phyloP scores from a whole-genome alignment of 2,329 filamentous ascomycete species.

The Cephalotrichum gorgonifer region DNA sequence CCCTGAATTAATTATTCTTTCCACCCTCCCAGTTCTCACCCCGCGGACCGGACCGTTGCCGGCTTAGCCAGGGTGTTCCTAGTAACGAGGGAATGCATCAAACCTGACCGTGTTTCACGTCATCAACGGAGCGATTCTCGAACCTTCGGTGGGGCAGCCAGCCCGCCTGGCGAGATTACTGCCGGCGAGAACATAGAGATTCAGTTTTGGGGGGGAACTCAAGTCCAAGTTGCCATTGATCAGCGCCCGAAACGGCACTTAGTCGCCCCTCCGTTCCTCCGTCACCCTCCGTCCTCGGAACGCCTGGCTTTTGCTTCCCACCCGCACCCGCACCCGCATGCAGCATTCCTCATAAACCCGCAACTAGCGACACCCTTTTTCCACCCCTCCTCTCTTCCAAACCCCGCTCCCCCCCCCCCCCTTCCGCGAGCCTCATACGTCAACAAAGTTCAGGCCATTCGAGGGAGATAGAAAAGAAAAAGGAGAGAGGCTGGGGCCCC shows the following conservation, averaged over 20 bases:
- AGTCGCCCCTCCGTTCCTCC: too few species aligned
- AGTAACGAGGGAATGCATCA: conserved; percentile 2
- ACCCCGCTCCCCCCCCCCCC: background rate
- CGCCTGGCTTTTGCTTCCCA: background rate
- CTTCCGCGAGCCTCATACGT: background rate
- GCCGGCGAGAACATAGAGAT: too few species aligned
- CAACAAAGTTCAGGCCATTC: background rate
- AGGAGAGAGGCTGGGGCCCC: conserved; percentile 2
- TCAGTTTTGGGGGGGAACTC: too few species aligned
- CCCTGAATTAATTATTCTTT: too few species aligned
- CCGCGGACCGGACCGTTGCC: background rate
- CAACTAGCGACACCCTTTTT: background rate
- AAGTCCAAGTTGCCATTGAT: too few species aligned
- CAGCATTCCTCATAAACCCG: background rate
- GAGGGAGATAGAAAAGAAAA: background rate
- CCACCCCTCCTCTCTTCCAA: background rate
- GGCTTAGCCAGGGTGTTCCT: background rate
- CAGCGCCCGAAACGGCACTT: too few species aligned
- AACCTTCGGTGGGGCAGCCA: conserved; percentile 5
- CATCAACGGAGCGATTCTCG: background rate
- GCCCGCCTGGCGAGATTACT: too few species aligned
- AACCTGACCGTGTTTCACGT: background rate
- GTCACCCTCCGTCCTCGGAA: background rate
- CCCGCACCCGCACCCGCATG: background rate
- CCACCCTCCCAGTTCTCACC: too few species aligned